Conservation (phyloP, 352 stramenopile species). For the Discostella stelligera region DNA sequence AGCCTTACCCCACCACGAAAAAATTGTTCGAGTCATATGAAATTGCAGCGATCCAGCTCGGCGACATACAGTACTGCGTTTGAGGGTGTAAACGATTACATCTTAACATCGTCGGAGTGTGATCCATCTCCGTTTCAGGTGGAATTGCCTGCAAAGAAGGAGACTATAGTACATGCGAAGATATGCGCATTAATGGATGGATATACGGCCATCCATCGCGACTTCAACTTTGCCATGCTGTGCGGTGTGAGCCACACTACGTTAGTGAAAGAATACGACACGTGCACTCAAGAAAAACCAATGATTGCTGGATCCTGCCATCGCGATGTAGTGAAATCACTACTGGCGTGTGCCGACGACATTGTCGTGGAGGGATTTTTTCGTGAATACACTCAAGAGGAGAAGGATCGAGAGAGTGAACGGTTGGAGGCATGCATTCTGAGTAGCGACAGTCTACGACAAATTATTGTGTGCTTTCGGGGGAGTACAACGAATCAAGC, state of each 20-base stretch:
- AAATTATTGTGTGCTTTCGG: slow-evolving; percentile 73
- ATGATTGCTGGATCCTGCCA: slow-evolving; percentile 51
- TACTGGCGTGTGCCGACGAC: slow-evolving; percentile 44
- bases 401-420: slow-evolving; percentile 40
- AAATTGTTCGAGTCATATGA: slow-evolving; percentile 35
- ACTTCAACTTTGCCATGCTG: slow-evolving; percentile 69
- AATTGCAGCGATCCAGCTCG: not conserved
- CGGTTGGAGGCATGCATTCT: slow-evolving; percentile 70
- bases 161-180: slow-evolving; percentile 44
- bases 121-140: slow-evolving; percentile 66
- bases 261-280: slow-evolving; percentile 39
- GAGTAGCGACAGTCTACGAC: slow-evolving; percentile 56
- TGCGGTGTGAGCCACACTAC: slow-evolving; percentile 36
- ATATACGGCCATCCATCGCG: slow-evolving; percentile 52
- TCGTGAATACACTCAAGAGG: slow-evolving; percentile 40
- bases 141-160: slow-evolving; percentile 57
- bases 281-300: slow-evolving; percentile 22
- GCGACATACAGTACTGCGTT: slow-evolving; percentile 20
- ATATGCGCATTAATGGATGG: slow-evolving; percentile 66
- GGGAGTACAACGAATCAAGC: slow-evolving; percentile 67
- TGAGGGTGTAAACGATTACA: slow-evolving; percentile 33
- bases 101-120: slow-evolving; percentile 42
- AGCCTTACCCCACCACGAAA: slow-evolving; percentile 44
- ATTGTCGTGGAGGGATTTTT: slow-evolving; percentile 59
- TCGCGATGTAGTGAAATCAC: slow-evolving; percentile 27